Percentiles rank a stretch among this genome's conserved stretches.
Evolutionary conservation across 306 rosid genomes (phyloP).

Genomic region (Albizia julibrissin): DNA sequence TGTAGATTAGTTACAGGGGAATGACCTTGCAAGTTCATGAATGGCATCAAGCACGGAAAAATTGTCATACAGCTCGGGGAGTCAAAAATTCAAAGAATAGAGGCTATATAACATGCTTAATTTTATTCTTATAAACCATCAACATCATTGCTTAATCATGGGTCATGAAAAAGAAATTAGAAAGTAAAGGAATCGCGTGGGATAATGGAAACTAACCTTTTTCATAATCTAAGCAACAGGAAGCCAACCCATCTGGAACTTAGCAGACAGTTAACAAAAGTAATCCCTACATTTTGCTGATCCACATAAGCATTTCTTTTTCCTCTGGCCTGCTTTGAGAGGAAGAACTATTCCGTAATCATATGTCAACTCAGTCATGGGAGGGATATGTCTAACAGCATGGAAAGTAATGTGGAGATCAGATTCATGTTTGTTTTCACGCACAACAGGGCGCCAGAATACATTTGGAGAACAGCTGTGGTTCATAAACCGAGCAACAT

Average conservation of each 20-base stretch:
- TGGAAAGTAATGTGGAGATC: slow-evolving; percentile 79
- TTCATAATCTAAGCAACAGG: slow-evolving; percentile 22
- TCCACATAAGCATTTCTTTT: slow-evolving; percentile 83
- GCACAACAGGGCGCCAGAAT: slow-evolving; percentile 73
- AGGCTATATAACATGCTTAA: neutral
- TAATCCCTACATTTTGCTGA: slow-evolving; percentile 70
- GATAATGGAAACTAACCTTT: slow-evolving; percentile 54
- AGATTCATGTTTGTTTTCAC: slow-evolving; percentile 58
- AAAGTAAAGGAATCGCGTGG: slow-evolving; percentile 10
- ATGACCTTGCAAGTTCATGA: neutral
- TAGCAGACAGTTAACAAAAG: slow-evolving; percentile 49
- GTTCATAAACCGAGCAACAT: slow-evolving; percentile 94
- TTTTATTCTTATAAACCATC: slow-evolving; percentile 6
- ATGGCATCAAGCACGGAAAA: neutral
- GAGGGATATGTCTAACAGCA: slow-evolving; percentile 78
- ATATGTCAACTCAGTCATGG: slow-evolving; percentile 86
- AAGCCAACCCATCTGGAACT: slow-evolving; percentile 35
- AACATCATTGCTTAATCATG: slow-evolving; percentile 2
- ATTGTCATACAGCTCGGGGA: neutral
- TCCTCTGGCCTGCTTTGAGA: slow-evolving; percentile 62
- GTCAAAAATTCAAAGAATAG: neutral
- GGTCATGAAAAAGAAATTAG: slow-evolving; percentile 19
- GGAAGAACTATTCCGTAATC: slow-evolving; percentile 75
- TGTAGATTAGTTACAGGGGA: neutral
- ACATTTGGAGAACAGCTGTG: slow-evolving; percentile 93